These are phyloP conservation scores for Asparagopsis taxiformis DNA, from an alignment of 31 red algal genomes.

Conservation along the genomic window DNA sequence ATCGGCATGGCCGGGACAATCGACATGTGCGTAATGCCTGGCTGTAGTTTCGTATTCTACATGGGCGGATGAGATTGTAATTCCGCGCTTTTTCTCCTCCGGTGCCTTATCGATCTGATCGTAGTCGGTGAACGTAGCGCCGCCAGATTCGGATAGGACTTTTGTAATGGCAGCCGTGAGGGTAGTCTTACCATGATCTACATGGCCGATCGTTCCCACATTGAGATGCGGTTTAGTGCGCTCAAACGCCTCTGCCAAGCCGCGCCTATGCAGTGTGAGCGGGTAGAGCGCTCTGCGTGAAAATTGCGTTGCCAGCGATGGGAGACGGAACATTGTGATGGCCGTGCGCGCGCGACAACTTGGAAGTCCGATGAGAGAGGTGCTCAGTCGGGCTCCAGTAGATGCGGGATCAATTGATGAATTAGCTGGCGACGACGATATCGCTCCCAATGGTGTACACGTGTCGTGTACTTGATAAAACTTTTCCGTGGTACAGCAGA, in stretches of 20 bases:
- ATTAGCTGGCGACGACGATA: too few relatives aligned
- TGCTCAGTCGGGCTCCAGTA: too few relatives aligned
- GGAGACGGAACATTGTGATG: conserved; percentile 43
- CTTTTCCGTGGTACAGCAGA: too few relatives aligned
- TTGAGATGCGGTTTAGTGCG: conserved; percentile 95
- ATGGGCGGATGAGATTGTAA: conserved; percentile 92
- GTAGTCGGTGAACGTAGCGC: conserved; percentile 87
- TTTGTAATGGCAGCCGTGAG: conserved; percentile 98
- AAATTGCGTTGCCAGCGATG: conserved; percentile 9
- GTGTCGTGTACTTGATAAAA: too few relatives aligned
- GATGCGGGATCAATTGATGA: too few relatives aligned
- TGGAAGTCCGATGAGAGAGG: too few relatives aligned
- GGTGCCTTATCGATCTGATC: conserved; percentile 98
- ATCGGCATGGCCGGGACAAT: conserved; percentile 99
- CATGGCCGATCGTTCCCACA: conserved; percentile 98
- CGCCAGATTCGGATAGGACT: conserved; percentile 83
- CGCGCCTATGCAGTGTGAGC: conserved; percentile 2
- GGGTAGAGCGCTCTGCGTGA: conserved; percentile 1
- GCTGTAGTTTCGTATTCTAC: conserved; percentile 93
- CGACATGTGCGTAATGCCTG: conserved; percentile 97
- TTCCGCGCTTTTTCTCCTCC: conserved; percentile 96
- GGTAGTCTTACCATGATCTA: conserved; percentile 99
- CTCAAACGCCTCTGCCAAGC: conserved; percentile 59
- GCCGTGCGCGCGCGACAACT: too few relatives aligned
- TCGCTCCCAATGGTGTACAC: too few relatives aligned